Conservation (phyloP, 2,329 filamentous ascomycete genomes). For the Penicillium sp. region DNA sequence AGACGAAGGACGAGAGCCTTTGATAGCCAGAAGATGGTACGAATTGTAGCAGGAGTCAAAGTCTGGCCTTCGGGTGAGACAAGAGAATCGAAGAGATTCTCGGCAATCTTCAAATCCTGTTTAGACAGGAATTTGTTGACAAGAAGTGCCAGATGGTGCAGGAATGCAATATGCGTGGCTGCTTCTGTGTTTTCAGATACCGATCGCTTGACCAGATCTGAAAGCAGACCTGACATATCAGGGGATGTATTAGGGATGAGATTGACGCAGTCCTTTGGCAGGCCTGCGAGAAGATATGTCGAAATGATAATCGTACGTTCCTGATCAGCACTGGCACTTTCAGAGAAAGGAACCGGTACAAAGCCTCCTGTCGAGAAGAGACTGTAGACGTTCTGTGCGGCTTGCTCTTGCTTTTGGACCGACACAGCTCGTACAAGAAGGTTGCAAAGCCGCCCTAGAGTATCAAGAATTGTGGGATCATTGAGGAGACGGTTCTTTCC, state of each 20-base stretch:
- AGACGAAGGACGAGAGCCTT: slow-evolving; percentile 62
- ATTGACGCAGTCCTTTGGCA: slow-evolving; percentile 40
- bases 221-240: slow-evolving; percentile 36
- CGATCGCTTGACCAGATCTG: slow-evolving; percentile 37
- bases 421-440: slow-evolving; percentile 59
- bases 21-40: slow-evolving; percentile 60
- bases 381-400: slow-evolving; percentile 57
- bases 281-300: slow-evolving; percentile 58
- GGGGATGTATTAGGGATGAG: slow-evolving; percentile 32
- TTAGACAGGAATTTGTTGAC: slow-evolving; percentile 45
- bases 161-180: slow-evolving; percentile 41
- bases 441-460: slow-evolving; percentile 62
- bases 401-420: slow-evolving; percentile 51
- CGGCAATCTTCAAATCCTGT: slow-evolving; percentile 31
- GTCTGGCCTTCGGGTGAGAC: slow-evolving; percentile 26
- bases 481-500: slow-evolving; percentile 42
- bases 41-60: slow-evolving; percentile 46
- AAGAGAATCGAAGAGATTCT: slow-evolving; percentile 34
- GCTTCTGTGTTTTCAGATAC: slow-evolving; percentile 29
- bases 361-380: slow-evolving; percentile 48
- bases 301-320: slow-evolving; percentile 56
- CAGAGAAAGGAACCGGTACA: slow-evolving; percentile 35
- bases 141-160: slow-evolving; percentile 44
- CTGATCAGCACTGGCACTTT: slow-evolving; percentile 32
- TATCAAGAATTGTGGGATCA: slow-evolving; percentile 57